phyloP scores from a whole-genome alignment of 2,329 filamentous ascomycete genomes.

The Geosmithia flava region DNA sequence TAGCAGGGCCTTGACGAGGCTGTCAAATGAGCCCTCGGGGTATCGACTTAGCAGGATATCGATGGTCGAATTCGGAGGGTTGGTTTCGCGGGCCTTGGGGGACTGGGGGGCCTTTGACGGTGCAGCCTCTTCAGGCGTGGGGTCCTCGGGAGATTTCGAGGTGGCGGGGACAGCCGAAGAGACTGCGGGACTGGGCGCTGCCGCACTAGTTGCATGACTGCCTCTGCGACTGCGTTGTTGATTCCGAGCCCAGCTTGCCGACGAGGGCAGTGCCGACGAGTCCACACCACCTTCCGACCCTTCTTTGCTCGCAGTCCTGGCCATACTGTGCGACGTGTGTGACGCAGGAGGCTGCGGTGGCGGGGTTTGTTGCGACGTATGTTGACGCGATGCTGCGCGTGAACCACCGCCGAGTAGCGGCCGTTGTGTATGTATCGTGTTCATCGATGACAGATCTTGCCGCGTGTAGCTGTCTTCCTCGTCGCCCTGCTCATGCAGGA shows the following conservation, averaged over 20 bases:
- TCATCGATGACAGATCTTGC: conserved; percentile 89
- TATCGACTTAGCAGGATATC: conserved; percentile 1
- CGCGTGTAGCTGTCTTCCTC: conserved; percentile 94
- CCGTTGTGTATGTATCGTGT: conserved; percentile 72
- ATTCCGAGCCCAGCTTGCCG: conserved; percentile 82
- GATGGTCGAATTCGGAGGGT: conserved; percentile 2
- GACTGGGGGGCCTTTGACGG: conserved; percentile 13
- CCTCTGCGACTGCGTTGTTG: conserved; percentile 55
- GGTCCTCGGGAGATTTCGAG: conserved; percentile 34
- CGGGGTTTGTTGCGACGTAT: conserved; percentile 21
- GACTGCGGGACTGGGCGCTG: conserved; percentile 72
- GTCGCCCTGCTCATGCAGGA: conserved; percentile 94
- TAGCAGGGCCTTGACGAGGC: conserved; percentile 23
- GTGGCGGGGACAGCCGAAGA: conserved; percentile 44
- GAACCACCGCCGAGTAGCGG: conserved; percentile 41
- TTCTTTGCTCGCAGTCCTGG: conserved; percentile 66
- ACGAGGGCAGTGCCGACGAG: conserved; percentile 80
- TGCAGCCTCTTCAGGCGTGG: conserved; percentile 17
- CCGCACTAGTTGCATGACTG: conserved; percentile 71
- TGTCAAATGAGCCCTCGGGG: conserved; percentile 16
- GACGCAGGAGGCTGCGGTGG: conserved; percentile 10
- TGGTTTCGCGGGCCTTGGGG: conserved; percentile 6
- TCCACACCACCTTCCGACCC: conserved; percentile 60
- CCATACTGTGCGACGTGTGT: conserved; percentile 49
- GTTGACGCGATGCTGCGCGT: conserved; percentile 40